Evolutionary conservation across 2,329 filamentous ascomycete species (phyloP), one percentile per base, ranked within the genome.

Genomic region (Dichotomopilus funicola): DNA sequence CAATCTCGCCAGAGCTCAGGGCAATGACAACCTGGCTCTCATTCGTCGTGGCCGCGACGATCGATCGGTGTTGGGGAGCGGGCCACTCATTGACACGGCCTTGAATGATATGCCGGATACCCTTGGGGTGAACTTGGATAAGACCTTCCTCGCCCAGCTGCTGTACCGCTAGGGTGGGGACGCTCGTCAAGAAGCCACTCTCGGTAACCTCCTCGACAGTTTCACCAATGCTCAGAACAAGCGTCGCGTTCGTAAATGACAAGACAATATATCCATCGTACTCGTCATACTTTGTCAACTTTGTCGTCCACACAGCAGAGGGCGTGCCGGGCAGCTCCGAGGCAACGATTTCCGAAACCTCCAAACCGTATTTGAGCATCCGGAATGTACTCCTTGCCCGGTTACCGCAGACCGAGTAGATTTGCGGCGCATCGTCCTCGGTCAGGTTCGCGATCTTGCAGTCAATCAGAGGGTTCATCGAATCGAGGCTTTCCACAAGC

Each of bases 201-300:
- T 97, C 91, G 6, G 86, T 91, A 3, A 96, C 91, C 72, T 97
- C 91, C 69, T 96, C 91, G 0, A 99, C 94, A 1, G 91, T 96
- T 68, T 99, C 94, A 4, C 92, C 94, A 61, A 99, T 96, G 66
- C 91, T 95, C 12, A 99, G 77, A 1, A 97, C 91, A 10, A 97
- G 78, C 0, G 94, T 99, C 35, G 85, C 88, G 63, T 95, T 95
- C 41, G 86, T 85, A 66, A 96, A 94, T 2, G 91, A 95, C 5
- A 99, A 78, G n/a, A 99, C 83, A 58, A 99, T 96, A 67, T 97
- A 96, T 0, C 90, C 87, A 71, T 99, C 92, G 61, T 86, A 95
- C 63, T 92, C 83, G 63, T 97, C 92, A 13, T 82, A 80, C 19
- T 83, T 83, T 40, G 84, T 87, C 47, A 95, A 75, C 69, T 96